These are phyloP conservation scores for Pseudogymnoascus sp. DNA, from an alignment of 2,329 filamentous ascomycete species.

Conservation along the genomic window DNA sequence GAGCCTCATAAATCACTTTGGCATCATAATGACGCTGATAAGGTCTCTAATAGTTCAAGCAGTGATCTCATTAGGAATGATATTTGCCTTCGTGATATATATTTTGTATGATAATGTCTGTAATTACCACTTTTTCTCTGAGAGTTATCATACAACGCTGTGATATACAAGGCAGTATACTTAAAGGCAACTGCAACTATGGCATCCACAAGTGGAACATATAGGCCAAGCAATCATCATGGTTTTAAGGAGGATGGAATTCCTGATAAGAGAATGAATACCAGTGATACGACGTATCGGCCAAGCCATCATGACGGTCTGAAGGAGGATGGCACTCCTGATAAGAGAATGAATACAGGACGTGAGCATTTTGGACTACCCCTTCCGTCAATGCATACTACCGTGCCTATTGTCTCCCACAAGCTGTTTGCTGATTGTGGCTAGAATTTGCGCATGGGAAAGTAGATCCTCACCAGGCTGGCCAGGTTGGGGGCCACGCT, in stretches of 20 bases:
- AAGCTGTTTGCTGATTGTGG: background rate
- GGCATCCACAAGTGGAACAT: slow-evolving; percentile 1
- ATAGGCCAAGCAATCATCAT: slow-evolving; percentile 27
- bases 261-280: slow-evolving; percentile 30
- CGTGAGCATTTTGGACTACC: background rate
- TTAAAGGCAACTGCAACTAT: background rate
- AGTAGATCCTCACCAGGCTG: slow-evolving; percentile 32
- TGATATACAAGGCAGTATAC: background rate
- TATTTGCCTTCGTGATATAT: background rate
- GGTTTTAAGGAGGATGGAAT: slow-evolving; percentile 36
- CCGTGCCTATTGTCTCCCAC: background rate
- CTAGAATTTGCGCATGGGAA: slow-evolving; percentile 31
- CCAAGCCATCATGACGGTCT: slow-evolving; percentile 32
- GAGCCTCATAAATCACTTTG: background rate
- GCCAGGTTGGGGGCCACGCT: slow-evolving; percentile 29
- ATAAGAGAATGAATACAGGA: slow-evolving; percentile 33
- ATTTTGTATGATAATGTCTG: background rate
- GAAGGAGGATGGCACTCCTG: slow-evolving; percentile 35
- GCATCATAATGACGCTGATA: background rate
- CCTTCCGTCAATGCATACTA: background rate
- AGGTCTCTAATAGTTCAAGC: background rate
- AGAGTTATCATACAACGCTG: background rate
- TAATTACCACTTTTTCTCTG: background rate
- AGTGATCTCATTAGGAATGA: background rate
- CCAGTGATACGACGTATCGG: background rate